phyloP scores from a whole-genome alignment of 148 eudicot genomes.

The Silene latifolia region DNA sequence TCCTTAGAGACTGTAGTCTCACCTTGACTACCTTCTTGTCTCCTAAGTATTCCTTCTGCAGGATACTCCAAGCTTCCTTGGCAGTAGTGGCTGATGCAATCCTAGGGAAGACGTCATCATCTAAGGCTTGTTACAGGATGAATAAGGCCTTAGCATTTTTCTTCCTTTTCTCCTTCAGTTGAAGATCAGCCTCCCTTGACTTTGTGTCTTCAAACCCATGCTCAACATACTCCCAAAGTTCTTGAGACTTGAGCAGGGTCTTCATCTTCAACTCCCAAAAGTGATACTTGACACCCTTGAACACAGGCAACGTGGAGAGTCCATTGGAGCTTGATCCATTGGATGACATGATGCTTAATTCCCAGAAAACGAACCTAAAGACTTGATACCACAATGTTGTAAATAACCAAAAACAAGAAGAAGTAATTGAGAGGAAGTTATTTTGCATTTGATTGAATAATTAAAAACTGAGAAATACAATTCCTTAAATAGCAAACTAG shows the following conservation, averaged over 20 bases:
- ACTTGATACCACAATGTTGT: slow-evolving; percentile 1
- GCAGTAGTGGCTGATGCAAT: neutral
- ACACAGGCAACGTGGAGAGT: neutral
- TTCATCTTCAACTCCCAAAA: slow-evolving; percentile 5
- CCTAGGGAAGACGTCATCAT: slow-evolving; percentile 10
- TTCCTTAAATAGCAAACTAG: too few species aligned
- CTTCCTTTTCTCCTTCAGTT: neutral
- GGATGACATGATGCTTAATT: neutral
- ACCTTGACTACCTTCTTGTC: neutral
- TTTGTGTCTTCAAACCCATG: neutral
- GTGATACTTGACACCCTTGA: neutral
- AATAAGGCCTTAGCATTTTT: neutral
- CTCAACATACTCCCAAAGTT: too few species aligned
- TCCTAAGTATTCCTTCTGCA: neutral
- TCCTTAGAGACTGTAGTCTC: too few species aligned
- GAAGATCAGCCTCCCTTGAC: neutral
- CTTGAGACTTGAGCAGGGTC: neutral
- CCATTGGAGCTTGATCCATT: slow-evolving; percentile 1
- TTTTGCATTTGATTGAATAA: too few species aligned
- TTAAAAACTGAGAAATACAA: too few species aligned
- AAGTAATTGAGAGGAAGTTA: neutral
- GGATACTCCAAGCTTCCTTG: slow-evolving; percentile 8
- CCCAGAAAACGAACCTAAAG: too few species aligned
- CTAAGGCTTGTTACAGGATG: neutral
- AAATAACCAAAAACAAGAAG: neutral